Evolutionary conservation across 129 eudicot species (phyloP), one percentile per base, ranked within the genome.

Genomic region (Saposhnikovia divaricata): DNA sequence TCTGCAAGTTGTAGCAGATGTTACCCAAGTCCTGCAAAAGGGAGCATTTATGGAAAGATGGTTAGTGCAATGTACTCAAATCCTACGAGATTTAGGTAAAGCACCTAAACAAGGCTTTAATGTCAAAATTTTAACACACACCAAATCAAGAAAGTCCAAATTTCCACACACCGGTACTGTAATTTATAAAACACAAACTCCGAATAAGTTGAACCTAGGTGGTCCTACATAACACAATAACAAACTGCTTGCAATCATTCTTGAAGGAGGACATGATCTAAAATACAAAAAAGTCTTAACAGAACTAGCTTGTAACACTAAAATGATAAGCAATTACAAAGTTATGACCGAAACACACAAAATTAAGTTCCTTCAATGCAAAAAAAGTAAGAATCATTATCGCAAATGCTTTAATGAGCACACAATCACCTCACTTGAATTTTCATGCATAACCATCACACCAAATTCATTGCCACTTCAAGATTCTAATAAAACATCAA

Each of bases 21-120:
- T 87, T 83, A 91, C 75, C 95, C 95, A 83, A 89, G 89, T 51
- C 85, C 89, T 83, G 88, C 86, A 78, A 85, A 79, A 79, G 48
- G 77, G 34, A 72, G 48, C 78, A 14, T 47, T 1, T 7, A 23
- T 53, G 12, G 28, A 46, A 73, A n/a, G 9, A 12, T 25, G 11
- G 18, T 45, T 25, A 44, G 50, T 46, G 25, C 8, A 47, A 37
- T 51, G 47, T 44, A 44, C 28, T n/a, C 55, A 44, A 73, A 71
- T 71, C 34, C 47, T n/a, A 21, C 6, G 16, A 4, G 10, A 27
- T 44, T 12, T 44, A 28, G 5, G 4, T 23, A 44, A 73, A n/a
- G 38, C 37, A n/a, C 37, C 31, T 23, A 73, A 73, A 44, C 14
- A 3, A 47, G 77, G 18, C 46, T 21, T 39, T 21, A 12, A 37